Evolutionary conservation across 2,329 filamentous ascomycete genomes (phyloP).

Genomic region (Colletotrichum coccodes): DNA sequence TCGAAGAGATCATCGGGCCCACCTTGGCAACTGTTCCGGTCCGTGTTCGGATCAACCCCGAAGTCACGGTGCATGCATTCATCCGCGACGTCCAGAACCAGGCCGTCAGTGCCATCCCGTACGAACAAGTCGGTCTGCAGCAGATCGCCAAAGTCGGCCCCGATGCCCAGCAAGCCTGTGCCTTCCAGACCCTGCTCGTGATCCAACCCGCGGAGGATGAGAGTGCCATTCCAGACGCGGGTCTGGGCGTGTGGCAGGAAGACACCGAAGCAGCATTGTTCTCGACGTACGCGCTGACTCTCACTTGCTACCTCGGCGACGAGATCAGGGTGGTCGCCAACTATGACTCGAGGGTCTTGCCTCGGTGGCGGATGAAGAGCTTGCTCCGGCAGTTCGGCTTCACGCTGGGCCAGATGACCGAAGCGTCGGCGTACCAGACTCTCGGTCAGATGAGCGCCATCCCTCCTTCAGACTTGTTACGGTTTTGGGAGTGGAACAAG

Average conservation of each 20-base stretch:
- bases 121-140: constrained; percentile 38
- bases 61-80: constrained; percentile 36
- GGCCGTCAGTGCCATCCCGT: constrained; percentile 34
- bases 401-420: background rate
- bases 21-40: constrained; percentile 39
- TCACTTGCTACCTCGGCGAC: background rate
- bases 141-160: constrained; percentile 35
- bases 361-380: background rate
- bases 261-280: background rate
- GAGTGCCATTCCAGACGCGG: background rate
- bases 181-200: constrained; percentile 35
- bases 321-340: constrained; percentile 15
- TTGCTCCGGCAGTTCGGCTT: background rate
- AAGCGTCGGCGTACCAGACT: background rate
- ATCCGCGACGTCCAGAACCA: constrained; percentile 31
- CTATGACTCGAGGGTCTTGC: background rate
- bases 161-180: constrained; percentile 33
- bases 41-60: constrained; percentile 43
- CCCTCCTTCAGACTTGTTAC: background rate
- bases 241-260: background rate
- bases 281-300: background rate
- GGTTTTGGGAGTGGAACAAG: background rate
- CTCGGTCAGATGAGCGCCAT: background rate
- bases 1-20: constrained; percentile 36
- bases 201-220: constrained; percentile 1